These are phyloP conservation scores for Mortierella sp. DNA, from an alignment of 371 early-diverging fungal species.

Conservation along the genomic window DNA sequence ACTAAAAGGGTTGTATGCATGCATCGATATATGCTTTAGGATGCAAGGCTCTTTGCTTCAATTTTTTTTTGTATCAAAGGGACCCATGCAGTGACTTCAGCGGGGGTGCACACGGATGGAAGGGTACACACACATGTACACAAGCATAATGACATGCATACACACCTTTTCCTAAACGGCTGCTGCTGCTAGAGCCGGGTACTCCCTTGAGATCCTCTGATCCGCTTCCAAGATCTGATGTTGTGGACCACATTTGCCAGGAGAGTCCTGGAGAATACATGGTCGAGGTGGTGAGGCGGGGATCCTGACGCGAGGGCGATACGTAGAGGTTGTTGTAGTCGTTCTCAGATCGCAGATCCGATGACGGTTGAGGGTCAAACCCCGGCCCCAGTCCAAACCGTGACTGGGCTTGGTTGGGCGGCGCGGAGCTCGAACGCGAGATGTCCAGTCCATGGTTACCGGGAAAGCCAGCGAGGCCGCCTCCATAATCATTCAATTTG, in stretches of 20 bases:
- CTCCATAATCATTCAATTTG: conserved; percentile 51
- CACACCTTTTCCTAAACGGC: conserved; percentile 26
- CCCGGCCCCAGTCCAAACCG: conserved; percentile 51
- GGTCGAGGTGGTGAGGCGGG: conserved; percentile 24
- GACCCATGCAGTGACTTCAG: neutral
- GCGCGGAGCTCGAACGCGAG: conserved; percentile 53
- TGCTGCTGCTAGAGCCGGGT: conserved; percentile 6
- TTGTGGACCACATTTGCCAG: conserved; percentile 51
- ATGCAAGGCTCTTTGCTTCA: too few relatives aligned
- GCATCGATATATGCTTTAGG: conserved; percentile 9
- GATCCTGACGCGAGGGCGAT: conserved; percentile 42
- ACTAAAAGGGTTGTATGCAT: conserved; percentile 19
- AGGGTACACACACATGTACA: too few relatives aligned
- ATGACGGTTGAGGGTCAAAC: conserved; percentile 48
- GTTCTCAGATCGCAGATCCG: conserved; percentile 43
- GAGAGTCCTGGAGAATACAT: conserved; percentile 52
- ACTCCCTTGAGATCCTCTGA: conserved; percentile 36
- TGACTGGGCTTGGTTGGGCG: conserved; percentile 51
- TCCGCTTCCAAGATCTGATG: conserved; percentile 21
- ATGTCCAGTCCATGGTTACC: conserved; percentile 46
- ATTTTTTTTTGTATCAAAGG: neutral
- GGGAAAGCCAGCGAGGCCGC: conserved; percentile 36
- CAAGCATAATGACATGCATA: too few relatives aligned
- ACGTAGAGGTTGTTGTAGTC: conserved; percentile 39
- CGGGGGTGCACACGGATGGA: too few relatives aligned